Evolutionary conservation across 805 yeast genomes (phyloP).

Genomic region (Geotrichum ghanense): DNA sequence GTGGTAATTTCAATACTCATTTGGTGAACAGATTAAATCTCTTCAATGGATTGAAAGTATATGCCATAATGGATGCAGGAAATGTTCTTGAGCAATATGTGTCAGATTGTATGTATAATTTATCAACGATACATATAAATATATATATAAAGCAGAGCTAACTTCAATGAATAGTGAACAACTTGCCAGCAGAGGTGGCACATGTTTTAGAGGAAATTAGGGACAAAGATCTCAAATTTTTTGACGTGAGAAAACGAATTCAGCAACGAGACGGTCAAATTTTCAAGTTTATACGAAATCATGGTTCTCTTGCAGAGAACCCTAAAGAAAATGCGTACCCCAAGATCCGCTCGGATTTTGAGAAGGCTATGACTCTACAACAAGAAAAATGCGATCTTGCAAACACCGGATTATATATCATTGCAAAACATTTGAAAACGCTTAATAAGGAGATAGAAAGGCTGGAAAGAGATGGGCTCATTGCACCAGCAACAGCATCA

Average conservation of each 20-base stretch:
- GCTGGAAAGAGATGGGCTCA: constrained; percentile 69
- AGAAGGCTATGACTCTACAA: constrained; percentile 49
- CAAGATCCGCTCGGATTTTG: constrained; percentile 60
- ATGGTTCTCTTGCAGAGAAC: constrained; percentile 70
- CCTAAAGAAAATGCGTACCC: constrained; percentile 67
- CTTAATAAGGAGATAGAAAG: constrained; percentile 67
- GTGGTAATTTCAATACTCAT: too few relatives aligned
- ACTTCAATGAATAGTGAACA: constrained; percentile 36
- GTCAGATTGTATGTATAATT: constrained; percentile 22
- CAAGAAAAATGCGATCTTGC: constrained; percentile 69
- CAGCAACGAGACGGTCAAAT: constrained; percentile 66
- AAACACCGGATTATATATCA: constrained; percentile 68
- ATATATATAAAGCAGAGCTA: too few relatives aligned
- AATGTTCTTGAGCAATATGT: constrained; percentile 63
- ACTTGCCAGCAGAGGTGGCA: constrained; percentile 78
- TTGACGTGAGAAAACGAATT: constrained; percentile 54
- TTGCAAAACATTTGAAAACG: constrained; percentile 61
- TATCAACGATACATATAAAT: background rate
- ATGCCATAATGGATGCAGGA: constrained; percentile 90
- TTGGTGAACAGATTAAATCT: too few relatives aligned
- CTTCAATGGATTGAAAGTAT: too few relatives aligned
- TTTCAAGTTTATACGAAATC: constrained; percentile 70
- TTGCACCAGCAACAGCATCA: constrained; percentile 32
- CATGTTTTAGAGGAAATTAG: constrained; percentile 71
- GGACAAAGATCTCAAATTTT: constrained; percentile 51